A percentile compares a stretch with the other conserved stretches of the same genome.
phyloP scores from a whole-genome alignment of 257 asterid genomes.

The Solanum ahanhuiri region DNA sequence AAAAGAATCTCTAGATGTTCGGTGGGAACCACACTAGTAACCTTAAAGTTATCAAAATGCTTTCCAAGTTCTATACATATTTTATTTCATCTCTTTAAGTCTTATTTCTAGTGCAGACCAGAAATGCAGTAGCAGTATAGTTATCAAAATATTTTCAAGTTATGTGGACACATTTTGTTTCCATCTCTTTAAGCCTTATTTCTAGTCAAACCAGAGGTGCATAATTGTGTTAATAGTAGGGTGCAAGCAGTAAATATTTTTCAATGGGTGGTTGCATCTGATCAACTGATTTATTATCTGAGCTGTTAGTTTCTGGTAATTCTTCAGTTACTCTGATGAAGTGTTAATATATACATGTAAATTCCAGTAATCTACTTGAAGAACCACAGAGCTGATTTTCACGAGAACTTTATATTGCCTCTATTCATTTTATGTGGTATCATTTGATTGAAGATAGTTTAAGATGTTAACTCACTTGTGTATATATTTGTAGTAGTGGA shows the following conservation, averaged over 20 bases:
- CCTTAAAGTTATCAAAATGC: background rate
- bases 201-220: background rate
- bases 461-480: background rate
- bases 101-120: background rate
- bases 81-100: background rate
- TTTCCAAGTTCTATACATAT: background rate
- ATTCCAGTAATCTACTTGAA: background rate
- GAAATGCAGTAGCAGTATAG: background rate
- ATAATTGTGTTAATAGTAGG: background rate
- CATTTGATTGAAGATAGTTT: background rate
- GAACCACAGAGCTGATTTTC: background rate
- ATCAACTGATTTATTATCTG: background rate
- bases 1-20: background rate
- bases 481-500: background rate
- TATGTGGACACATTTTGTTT: background rate
- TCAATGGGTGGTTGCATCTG: background rate
- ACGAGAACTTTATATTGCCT: background rate
- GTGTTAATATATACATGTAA: background rate
- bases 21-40: background rate
- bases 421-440: background rate
- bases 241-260: background rate
- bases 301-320: background rate
- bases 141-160: background rate
- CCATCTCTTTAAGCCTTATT: background rate
- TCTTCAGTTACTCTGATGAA: background rate